Conservation (phyloP, 306 rosid species). For the Medicago arabica region DNA sequence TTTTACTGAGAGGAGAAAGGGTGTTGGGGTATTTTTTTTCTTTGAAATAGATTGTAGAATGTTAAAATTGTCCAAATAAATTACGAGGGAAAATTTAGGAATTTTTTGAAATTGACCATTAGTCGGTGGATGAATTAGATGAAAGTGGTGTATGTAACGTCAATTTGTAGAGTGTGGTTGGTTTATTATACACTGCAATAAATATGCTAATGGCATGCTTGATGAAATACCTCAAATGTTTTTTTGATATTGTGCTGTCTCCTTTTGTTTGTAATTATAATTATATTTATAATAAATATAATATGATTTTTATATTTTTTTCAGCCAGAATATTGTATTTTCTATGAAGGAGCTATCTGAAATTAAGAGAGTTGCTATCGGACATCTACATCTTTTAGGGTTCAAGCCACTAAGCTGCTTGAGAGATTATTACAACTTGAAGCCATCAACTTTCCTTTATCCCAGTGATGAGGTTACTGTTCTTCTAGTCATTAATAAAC, state of each 20-base stretch:
- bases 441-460: constrained; percentile 86
- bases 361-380: constrained; percentile 70
- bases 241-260: constrained; percentile 28
- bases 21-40: background rate
- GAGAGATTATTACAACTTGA: constrained; percentile 90
- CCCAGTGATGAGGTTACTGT: constrained; percentile 81
- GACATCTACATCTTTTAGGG: constrained; percentile 82
- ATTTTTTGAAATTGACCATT: background rate
- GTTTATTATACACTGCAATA: background rate
- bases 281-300: too few species aligned
- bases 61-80: constrained; percentile 3
- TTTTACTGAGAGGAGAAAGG: background rate
- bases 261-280: constrained; percentile 37
- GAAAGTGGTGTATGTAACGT: constrained; percentile 2
- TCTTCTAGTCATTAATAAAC: constrained; percentile 39
- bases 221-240: constrained; percentile 19
- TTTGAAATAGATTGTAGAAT: background rate
- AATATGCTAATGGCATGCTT: background rate
- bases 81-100: background rate
- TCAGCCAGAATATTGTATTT: constrained; percentile 73
- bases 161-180: background rate
- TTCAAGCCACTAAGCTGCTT: constrained; percentile 91
- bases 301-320: constrained; percentile 44
- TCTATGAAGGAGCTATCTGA: constrained; percentile 78
- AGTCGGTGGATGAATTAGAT: constrained; percentile 1